Evolutionary conservation across 2,329 filamentous ascomycete species (phyloP).

Genomic region (Chrysoporthe puriensis): DNA sequence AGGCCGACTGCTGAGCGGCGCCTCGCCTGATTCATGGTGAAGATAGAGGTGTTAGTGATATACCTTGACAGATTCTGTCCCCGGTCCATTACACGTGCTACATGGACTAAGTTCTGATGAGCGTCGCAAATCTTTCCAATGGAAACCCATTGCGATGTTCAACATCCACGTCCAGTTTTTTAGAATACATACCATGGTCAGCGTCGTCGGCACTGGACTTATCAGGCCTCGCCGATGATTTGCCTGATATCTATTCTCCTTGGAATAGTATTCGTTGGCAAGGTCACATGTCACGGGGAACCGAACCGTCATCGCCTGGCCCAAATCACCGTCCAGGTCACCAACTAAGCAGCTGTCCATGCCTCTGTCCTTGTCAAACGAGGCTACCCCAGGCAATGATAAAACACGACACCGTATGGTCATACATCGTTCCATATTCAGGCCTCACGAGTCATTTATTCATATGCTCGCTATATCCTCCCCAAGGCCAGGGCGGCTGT

Average conservation of each 20-base stretch:
- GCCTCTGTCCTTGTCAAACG: no score
- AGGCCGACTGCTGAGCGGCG: background rate
- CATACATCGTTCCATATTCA: no score
- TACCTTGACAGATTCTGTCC: background rate
- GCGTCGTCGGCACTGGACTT: background rate
- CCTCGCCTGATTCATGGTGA: background rate
- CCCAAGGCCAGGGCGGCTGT: no score
- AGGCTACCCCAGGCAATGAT: no score
- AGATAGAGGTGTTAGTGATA: background rate
- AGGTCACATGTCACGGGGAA: background rate
- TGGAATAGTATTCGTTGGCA: background rate
- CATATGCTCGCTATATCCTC: no score
- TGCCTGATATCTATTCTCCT: background rate
- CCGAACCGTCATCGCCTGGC: background rate
- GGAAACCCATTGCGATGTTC: background rate
- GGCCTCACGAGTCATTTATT: no score
- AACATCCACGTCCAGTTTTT: background rate
- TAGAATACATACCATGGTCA: background rate
- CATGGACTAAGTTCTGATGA: background rate
- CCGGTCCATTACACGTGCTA: background rate
- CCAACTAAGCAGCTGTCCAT: no score
- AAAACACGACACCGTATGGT: no score
- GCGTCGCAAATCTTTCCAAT: background rate
- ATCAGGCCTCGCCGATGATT: background rate
- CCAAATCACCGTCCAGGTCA: no score